Conservation (phyloP, 2,329 filamentous ascomycete species). For the Alternaria tenuissima region DNA sequence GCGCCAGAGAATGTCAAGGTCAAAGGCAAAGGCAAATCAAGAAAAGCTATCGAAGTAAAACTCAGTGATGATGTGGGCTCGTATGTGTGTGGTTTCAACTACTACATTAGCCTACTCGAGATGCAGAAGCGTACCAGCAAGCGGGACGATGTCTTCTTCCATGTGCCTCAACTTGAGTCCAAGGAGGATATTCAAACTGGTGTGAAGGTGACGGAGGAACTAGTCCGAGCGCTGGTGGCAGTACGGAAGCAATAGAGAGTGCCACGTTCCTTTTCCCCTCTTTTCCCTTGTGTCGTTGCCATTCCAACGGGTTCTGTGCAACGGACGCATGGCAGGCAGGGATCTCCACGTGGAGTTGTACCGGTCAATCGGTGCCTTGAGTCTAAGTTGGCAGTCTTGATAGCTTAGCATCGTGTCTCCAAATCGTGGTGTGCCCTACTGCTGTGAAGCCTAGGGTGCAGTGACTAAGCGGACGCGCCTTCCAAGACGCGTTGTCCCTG, state of each 20-base stretch:
- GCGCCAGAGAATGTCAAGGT: not conserved
- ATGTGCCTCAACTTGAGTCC: not conserved
- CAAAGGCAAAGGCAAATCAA: not conserved
- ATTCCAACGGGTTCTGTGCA: constrained; percentile 39
- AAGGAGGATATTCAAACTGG: not conserved
- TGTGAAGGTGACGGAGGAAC: not conserved
- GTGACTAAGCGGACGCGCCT: not conserved
- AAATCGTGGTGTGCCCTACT: not conserved
- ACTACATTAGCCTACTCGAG: constrained; percentile 50
- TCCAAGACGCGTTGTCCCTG: not conserved
- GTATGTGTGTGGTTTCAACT: constrained; percentile 57
- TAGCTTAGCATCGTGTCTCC: not conserved
- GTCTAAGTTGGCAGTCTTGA: not conserved
- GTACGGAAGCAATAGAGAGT: not conserved
- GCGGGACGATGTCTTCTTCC: constrained; percentile 37
- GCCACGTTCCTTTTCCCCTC: not conserved
- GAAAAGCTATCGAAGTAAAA: not conserved
- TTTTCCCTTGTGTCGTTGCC: constrained; percentile 36
- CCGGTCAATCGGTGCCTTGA: not conserved
- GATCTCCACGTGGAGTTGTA: not conserved
- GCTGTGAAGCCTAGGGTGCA: not conserved
- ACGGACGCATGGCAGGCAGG: not conserved
- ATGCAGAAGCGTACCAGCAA: constrained; percentile 28
- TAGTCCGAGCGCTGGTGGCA: constrained; percentile 31
- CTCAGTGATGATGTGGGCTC: constrained; percentile 53